Percentiles rank a stretch among this genome's conserved stretches.
These are phyloP conservation scores for Beauveria varroae DNA, from an alignment of 2,329 filamentous ascomycete species.

Conservation along the genomic window DNA sequence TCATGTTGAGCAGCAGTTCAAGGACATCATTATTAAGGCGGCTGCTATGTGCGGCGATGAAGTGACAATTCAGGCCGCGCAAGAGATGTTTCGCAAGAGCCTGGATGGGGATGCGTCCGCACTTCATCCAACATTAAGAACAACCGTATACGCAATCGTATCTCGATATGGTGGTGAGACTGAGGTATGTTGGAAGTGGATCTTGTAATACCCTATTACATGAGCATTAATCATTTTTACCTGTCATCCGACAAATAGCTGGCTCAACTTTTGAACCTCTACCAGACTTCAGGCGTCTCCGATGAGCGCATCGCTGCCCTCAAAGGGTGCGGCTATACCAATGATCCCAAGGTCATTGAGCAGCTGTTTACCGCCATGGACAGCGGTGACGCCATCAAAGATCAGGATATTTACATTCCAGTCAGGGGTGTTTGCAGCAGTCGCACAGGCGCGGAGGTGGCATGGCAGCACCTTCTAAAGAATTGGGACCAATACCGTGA, in stretches of 20 bases:
- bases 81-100: constrained; percentile 86
- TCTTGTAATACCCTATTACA: too few species aligned
- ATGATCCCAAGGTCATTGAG: constrained; percentile 71
- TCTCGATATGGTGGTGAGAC: constrained; percentile 70
- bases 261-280: constrained; percentile 67
- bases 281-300: constrained; percentile 36
- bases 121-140: constrained; percentile 85
- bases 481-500: constrained; percentile 70
- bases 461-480: constrained; percentile 75
- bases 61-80: constrained; percentile 67
- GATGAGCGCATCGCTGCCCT: constrained; percentile 92
- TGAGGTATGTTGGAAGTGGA: constrained; percentile 52
- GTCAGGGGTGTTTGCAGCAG: constrained; percentile 72
- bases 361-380: constrained; percentile 69
- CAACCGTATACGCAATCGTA: constrained; percentile 77
- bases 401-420: constrained; percentile 90
- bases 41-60: constrained; percentile 78
- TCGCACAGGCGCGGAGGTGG: constrained; percentile 66
- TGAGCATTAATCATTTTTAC: not conserved
- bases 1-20: constrained; percentile 90
- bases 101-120: constrained; percentile 69
- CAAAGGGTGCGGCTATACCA: constrained; percentile 71
- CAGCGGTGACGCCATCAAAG: constrained; percentile 70
- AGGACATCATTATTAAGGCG: constrained; percentile 77
- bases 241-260: constrained; percentile 40